Base-by-base conservation (phyloP, 257 asterid species). In the Rehmannia glutinosa region DNA sequence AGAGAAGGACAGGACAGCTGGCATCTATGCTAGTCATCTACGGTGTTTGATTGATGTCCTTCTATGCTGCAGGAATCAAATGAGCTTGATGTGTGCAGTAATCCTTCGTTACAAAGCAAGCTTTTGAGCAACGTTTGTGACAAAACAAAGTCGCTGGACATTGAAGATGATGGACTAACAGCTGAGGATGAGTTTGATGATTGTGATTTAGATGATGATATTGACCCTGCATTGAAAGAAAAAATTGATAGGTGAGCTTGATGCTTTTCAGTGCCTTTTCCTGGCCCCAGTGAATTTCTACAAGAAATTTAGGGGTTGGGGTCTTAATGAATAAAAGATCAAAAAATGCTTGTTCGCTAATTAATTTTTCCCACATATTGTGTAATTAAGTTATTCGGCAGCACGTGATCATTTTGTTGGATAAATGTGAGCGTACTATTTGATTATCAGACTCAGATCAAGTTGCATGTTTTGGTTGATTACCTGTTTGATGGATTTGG, bases 181-280 rank as follows among this genome's bases (percentile, higher is more conserved):
- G 80, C 85, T 61, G 95, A 84, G 72, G 86, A 77, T 68, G 94
- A 80, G 61, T 87, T 83, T 80, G 98, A 84, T 72, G 83, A 75
- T 50, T 90, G 83, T 52, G 96, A 86, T 78, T 66, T 86, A 73
- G 97, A 91, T 27, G 97, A 89, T 56, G 98, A 77, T 49, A 82
- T 91, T 72, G 98, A 91, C 71, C 99, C 96, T 72, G 97, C 85
- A 51, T 70, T 85, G 85, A 87, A 88, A 82, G 99, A 91, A 81
- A 56, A 86, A 81, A 87, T 91, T 55, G 99, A 94, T 77, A 85
- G 96, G 99, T 88, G 76, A 79, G 87, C 52, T 63, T 66, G 72
- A 69, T 69, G 80, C 66, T 62, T 58, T 66, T 60, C 24, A 43
- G 61, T 73, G 51, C 38, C 50, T 39, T 62, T 71, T 59, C 65